Evolutionary conservation across 257 asterid genomes (phyloP), one percentile per base, ranked within the genome.

Genomic region (Vinca minor): DNA sequence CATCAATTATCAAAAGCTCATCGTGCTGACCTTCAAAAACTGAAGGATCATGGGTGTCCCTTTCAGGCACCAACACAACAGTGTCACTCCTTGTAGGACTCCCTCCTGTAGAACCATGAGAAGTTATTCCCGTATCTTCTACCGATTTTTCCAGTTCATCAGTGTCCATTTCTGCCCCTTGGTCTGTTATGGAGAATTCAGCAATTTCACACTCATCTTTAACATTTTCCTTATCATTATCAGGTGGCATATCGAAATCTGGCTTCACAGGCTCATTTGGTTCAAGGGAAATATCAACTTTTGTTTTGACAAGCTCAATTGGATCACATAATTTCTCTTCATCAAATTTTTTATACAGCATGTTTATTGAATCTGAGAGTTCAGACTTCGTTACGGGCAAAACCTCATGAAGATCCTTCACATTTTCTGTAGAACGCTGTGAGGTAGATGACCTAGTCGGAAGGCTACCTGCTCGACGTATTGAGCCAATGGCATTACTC

Each of bases 331-430:
- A 52, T 68, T 64, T 64, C 67, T 74, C 87, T 77, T 82, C 92
- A 73, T 91, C 88, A 69, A 84, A 76, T 74, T 88, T 92, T 73
- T 77, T 80, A 52, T 82, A 87, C 29, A 92, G 83, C 62, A 84
- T 61, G 67, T 82, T 77, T 69, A 85, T 84, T 1, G 96, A 81
- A 65, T 92, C 85, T 68, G 81, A 81, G 26, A 85, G 69, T 61
- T 78, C 88, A 0, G 88, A 77, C 57, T 66, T 84, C 42, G 83
- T 66, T 39, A 44, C 15, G 3, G 90, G 89, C 73, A 87, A 77
- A 72, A 89, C 78, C 80, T 93, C 97, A 62, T 87, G 97, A 73
- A 87, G 95, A 68, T 87, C 95, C 76, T 89, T 89, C 57, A 82
- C 68, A 52, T 76, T 82, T 67, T 87, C 97, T 17, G 56, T 21